A percentile compares a stretch with the other conserved stretches of the same genome.
phyloP scores from a whole-genome alignment of 179 eudicot genomes.

The Carnegiea gigantea region DNA sequence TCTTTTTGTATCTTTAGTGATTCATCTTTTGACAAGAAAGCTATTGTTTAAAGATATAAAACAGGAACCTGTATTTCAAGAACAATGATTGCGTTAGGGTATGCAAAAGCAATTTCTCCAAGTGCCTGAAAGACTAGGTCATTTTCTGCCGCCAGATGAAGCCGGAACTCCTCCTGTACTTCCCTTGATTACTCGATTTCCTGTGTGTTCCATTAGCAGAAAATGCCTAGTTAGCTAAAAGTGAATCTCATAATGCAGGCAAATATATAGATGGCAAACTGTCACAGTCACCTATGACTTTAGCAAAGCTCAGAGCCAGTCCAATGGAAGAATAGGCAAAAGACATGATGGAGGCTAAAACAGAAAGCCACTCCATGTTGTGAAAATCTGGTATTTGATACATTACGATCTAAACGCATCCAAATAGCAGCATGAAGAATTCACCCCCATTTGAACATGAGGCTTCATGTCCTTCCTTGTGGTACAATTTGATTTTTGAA shows the following conservation, averaged over 20 bases:
- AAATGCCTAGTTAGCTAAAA: background rate
- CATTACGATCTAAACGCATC: slow-evolving; percentile 44
- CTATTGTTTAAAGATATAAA: background rate
- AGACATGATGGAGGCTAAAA: slow-evolving; percentile 61
- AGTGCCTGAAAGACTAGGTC: slow-evolving; percentile 56
- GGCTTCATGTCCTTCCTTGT: slow-evolving; percentile 49
- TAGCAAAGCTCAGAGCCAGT: slow-evolving; percentile 52
- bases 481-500: slow-evolving; percentile 57
- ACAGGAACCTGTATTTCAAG: slow-evolving; percentile 53
- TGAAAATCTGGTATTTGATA: slow-evolving; percentile 77
- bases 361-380: slow-evolving; percentile 65
- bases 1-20: background rate
- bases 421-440: slow-evolving; percentile 52
- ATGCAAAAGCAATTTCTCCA: slow-evolving; percentile 73
- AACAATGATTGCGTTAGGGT: slow-evolving; percentile 52
- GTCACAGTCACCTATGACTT: slow-evolving; percentile 39
- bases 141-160: slow-evolving; percentile 31
- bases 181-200: slow-evolving; percentile 51
- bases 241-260: background rate
- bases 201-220: slow-evolving; percentile 28
- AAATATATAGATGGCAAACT: background rate
- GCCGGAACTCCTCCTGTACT: slow-evolving; percentile 50
- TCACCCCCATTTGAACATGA: slow-evolving; percentile 38
- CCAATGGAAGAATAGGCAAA: slow-evolving; percentile 57
- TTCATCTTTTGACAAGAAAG: background rate